A percentile compares a stretch with the other conserved stretches of the same genome.
Conservation (phyloP, 768 basidiomycete genomes). For the Steccherinum ochraceum region DNA sequence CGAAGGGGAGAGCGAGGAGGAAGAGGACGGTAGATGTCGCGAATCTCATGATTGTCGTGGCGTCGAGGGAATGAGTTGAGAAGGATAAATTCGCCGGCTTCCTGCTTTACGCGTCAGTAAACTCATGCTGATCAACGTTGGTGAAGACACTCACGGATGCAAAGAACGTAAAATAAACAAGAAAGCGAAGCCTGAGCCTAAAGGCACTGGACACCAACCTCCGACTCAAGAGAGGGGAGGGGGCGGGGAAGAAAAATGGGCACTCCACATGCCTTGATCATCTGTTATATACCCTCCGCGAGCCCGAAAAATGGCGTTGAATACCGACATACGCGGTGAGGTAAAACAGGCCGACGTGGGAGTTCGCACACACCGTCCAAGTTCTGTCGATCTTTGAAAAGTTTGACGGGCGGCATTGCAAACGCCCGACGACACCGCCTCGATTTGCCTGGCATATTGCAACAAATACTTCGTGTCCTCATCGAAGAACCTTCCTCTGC, state of each 20-base stretch:
- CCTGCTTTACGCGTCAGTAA: neutral
- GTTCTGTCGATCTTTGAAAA: too few species aligned
- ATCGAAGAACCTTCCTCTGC: too few species aligned
- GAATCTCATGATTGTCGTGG: constrained; percentile 1
- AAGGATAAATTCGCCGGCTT: neutral
- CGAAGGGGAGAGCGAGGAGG: neutral
- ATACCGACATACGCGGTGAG: neutral
- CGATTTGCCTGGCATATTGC: too few species aligned
- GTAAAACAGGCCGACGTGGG: neutral
- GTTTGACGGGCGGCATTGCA: neutral
- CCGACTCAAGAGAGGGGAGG: neutral
- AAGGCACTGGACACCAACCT: neutral
- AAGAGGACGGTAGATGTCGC: neutral
- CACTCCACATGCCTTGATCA: neutral
- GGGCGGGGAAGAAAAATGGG: neutral
- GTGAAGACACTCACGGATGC: neutral
- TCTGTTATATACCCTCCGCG: neutral
- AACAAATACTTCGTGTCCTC: too few species aligned
- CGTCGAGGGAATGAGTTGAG: neutral
- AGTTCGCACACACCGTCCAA: neutral
- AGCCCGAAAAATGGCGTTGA: neutral
- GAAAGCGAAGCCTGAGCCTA: neutral
- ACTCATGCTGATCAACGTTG: neutral
- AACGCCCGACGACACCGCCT: too few species aligned
- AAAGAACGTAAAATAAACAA: neutral